Base-by-base conservation (phyloP, 768 basidiomycete species). In the Mycena olivaceomarginata region DNA sequence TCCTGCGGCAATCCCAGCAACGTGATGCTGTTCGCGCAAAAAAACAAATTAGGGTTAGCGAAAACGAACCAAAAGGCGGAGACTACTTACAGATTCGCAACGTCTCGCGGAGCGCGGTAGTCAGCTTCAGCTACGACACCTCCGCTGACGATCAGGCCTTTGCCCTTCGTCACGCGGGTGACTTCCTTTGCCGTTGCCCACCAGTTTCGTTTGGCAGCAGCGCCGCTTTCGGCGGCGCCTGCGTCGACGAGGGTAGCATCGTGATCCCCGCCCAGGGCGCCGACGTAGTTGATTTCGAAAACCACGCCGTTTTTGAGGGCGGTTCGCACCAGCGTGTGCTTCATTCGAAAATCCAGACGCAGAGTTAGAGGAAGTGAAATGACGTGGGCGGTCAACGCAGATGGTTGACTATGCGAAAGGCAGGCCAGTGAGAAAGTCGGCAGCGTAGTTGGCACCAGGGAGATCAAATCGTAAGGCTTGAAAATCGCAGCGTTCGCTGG, bases 301-400 rank as follows among this genome's bases (percentile, higher is more conserved):
- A 93, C 93, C 0, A 93, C 94, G 11, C 96, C 96, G 77, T 96
- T 95, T 79, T 93, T 94, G 37, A 96, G 88, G 1, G 97, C 95
- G 0, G 94, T 94, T 59, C 95, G 92, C 43, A 97, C 90, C 63
- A 96, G 88, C 0, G 96, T 97, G 81, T 96, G 96, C 81, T 95
- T 96, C 81, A 97, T 89, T 79, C 94, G 90, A 82, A 94, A 97
- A 1, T 95, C 93, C 1, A 96, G 90, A 15, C 96, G 92, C 0
- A 93, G 88, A 0, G 95, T 94, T 20, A 97, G 89, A 9, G 96
- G 96, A 40, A 97, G 87, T 0, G 94, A 89, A 72, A 98, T 95
- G 73, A 98, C 91, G 81, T 97, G 96, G 0, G 95, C 92, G 5
- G 96, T 95, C 59, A 95, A 85, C 0, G 92, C 90, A 0, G 95